A percentile compares a stretch with the other conserved stretches of the same genome.
Conservation (phyloP, 2,329 filamentous ascomycete genomes). For the Dactylellina parvicollis region DNA sequence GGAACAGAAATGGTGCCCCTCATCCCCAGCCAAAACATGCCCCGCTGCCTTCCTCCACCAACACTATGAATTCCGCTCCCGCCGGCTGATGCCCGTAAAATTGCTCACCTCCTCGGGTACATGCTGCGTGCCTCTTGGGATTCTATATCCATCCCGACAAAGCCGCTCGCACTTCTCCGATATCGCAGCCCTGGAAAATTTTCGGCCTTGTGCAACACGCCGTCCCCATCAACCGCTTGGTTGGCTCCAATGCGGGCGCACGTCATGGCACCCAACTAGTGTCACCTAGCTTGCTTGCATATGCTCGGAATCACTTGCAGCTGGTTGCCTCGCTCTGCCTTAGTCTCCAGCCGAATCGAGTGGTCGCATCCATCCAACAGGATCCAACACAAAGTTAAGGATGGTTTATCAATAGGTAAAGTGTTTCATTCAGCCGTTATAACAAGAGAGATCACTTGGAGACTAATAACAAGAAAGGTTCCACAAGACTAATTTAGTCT, state of each 20-base stretch:
- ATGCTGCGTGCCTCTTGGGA: no score
- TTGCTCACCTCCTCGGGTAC: constrained; percentile 9
- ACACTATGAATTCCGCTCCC: constrained; percentile 4
- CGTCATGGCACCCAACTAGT: constrained; percentile 10
- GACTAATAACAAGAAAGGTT: no score
- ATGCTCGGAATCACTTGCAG: constrained; percentile 9
- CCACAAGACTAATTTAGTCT: no score
- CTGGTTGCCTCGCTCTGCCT: background rate
- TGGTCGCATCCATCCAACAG: background rate
- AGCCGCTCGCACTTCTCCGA: constrained; percentile 32
- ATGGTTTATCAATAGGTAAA: no score
- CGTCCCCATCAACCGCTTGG: no score
- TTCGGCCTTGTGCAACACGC: constrained; percentile 21
- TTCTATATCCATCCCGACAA: constrained; percentile 14
- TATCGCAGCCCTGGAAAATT: constrained; percentile 41
- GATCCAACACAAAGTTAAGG: constrained; percentile 4
- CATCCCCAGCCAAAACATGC: no score
- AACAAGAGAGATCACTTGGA: no score
- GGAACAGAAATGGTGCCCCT: constrained; percentile 2
- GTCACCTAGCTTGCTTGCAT: background rate
- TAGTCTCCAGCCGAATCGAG: background rate
- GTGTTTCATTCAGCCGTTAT: no score
- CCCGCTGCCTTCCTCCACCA: no score
- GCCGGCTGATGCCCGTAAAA: background rate
- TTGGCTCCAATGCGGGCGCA: constrained; percentile 19